Evolutionary conservation across 2,329 filamentous ascomycete genomes (phyloP).

Genomic region (Plenodomus tracheiphilus): DNA sequence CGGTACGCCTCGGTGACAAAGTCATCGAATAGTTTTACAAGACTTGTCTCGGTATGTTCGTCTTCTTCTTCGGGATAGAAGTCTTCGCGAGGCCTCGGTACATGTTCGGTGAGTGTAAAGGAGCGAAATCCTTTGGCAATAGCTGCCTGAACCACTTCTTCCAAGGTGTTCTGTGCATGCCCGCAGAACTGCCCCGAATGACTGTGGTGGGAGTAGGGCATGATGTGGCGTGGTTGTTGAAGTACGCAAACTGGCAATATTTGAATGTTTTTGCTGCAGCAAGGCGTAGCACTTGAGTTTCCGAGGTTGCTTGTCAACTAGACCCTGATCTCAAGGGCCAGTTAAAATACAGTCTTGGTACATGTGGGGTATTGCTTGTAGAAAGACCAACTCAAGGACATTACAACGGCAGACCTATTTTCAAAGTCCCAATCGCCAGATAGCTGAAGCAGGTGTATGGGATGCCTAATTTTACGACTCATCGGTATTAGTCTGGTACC

Average conservation of each 20-base stretch:
- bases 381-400: too few relatives aligned
- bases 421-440: too few relatives aligned
- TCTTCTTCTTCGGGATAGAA: constrained; percentile 88
- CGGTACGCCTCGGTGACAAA: constrained; percentile 77
- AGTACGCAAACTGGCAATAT: background rate
- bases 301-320: too few relatives aligned
- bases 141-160: constrained; percentile 79
- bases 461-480: too few relatives aligned
- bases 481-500: too few relatives aligned
- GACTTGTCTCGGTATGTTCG: constrained; percentile 34
- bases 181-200: constrained; percentile 95
- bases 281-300: too few relatives aligned
- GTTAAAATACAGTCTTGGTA: background rate
- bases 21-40: constrained; percentile 61
- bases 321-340: background rate
- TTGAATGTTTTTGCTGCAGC: background rate
- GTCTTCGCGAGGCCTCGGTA: constrained; percentile 79
- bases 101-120: constrained; percentile 92
- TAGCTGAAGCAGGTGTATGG: too few relatives aligned
- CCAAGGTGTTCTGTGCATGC: constrained; percentile 83
- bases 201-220: constrained; percentile 98
- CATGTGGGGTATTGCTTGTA: too few relatives aligned
- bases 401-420: too few relatives aligned
- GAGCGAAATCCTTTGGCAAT: constrained; percentile 78
- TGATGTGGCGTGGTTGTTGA: constrained; percentile 43